Evolutionary conservation across 768 basidiomycete species (phyloP).

Genomic region (Leccinum boreale): DNA sequence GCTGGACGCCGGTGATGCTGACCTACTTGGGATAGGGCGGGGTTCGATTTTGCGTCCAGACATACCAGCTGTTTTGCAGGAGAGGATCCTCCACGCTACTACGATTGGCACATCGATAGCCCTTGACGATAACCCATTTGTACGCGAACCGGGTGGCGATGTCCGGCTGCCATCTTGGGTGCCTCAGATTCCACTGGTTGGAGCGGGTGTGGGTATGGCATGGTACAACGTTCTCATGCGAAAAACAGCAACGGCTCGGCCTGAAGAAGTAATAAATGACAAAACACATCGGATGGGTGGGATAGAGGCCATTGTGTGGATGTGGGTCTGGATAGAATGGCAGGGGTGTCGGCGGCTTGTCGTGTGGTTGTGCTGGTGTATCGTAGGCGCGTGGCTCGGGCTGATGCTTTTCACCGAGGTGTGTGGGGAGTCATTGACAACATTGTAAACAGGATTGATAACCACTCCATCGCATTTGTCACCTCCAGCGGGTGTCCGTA

Average conservation of each 20-base stretch:
- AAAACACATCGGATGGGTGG: conserved; percentile 24
- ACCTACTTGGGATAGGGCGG: conserved; percentile 78
- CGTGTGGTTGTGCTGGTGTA: conserved; percentile 1
- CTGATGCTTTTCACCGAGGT: background rate
- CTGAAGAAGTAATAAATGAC: background rate
- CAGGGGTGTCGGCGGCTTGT: background rate
- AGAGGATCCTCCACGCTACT: conserved; percentile 6
- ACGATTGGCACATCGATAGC: conserved; percentile 11
- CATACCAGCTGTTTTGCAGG: conserved; percentile 43
- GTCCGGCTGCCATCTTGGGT: conserved; percentile 26
- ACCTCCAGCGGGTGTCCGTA: background rate
- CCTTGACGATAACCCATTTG: conserved; percentile 34
- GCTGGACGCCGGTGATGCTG: conserved; percentile 52
- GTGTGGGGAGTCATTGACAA: background rate
- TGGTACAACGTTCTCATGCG: conserved; percentile 69
- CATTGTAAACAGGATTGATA: background rate
- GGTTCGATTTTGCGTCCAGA: conserved; percentile 60
- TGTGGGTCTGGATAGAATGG: conserved; percentile 47
- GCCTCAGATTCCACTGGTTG: conserved; percentile 55
- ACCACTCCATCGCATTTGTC: background rate
- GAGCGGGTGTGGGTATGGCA: conserved; percentile 58
- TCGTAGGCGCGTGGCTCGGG: background rate
- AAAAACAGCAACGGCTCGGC: conserved; percentile 35
- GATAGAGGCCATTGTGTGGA: conserved; percentile 37
- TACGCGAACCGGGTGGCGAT: conserved; percentile 35